Evolutionary conservation across 2,329 filamentous ascomycete genomes (phyloP).

Genomic region (Tothia fuscella): DNA sequence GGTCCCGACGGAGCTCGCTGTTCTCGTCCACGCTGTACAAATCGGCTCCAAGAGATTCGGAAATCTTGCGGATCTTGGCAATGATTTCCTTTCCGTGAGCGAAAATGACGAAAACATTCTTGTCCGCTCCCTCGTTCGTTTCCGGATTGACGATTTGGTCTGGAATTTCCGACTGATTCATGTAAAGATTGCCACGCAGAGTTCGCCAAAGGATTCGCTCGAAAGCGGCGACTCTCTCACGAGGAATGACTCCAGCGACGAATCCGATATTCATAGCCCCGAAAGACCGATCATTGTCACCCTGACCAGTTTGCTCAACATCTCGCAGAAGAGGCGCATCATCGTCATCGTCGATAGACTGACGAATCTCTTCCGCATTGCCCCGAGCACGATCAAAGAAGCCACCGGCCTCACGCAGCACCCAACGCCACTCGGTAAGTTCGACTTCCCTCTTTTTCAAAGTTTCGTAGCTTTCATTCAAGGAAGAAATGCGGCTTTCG

Average conservation of each 20-base stretch:
- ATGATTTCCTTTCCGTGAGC: constrained; percentile 97
- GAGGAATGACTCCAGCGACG: constrained; percentile 86
- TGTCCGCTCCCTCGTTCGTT: constrained; percentile 83
- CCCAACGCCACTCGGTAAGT: constrained; percentile 96
- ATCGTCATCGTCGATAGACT: constrained; percentile 71
- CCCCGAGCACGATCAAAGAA: constrained; percentile 96
- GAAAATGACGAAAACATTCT: constrained; percentile 99
- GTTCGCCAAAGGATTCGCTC: constrained; percentile 97
- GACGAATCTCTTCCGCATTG: constrained; percentile 90
- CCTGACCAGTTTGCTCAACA: constrained; percentile 61
- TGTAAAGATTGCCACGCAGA: constrained; percentile 93
- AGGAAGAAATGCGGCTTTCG: constrained; percentile 77
- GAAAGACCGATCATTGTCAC: constrained; percentile 69
- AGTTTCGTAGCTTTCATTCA: constrained; percentile 98
- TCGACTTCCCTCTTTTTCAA: constrained; percentile 96
- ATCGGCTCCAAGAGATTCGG: constrained; percentile 89
- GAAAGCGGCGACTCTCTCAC: constrained; percentile 87
- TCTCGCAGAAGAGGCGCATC: constrained; percentile 90
- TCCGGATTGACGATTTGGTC: constrained; percentile 84
- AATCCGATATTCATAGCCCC: constrained; percentile 99
- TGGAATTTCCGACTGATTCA: constrained; percentile 98
- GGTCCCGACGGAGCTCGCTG: constrained; percentile 84
- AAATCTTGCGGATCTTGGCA: constrained; percentile 98
- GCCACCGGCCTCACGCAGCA: constrained; percentile 85
- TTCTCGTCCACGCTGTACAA: constrained; percentile 97